phyloP scores from a whole-genome alignment of 192 early-diverging fungal species.

The Gamsiella multidivaricata region DNA sequence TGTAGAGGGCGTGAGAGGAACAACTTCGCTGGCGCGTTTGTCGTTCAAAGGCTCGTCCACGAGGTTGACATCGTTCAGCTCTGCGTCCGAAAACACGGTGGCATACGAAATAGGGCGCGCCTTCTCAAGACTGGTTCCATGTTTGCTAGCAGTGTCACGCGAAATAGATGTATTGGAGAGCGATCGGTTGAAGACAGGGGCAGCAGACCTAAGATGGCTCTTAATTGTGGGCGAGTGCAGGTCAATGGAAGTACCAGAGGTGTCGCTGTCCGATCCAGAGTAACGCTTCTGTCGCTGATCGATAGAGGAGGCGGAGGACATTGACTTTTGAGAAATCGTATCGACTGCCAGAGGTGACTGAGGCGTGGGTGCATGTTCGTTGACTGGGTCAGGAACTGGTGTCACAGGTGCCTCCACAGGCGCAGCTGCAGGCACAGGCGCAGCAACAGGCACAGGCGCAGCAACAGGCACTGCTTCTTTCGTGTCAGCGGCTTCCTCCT shows the following conservation, averaged over 20 bases:
- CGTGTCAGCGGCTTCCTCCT: not conserved
- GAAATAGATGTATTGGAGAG: constrained; percentile 19
- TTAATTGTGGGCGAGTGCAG: constrained; percentile 43
- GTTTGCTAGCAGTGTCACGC: constrained; percentile 1
- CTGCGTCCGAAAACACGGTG: constrained; percentile 54
- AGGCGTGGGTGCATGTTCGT: not conserved
- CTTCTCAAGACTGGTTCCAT: constrained; percentile 17
- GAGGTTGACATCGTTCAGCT: constrained; percentile 57
- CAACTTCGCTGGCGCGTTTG: constrained; percentile 33
- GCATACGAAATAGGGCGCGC: constrained; percentile 46
- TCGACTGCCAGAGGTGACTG: constrained; percentile 25
- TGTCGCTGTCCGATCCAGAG: constrained; percentile 47
- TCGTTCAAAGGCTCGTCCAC: constrained; percentile 42
- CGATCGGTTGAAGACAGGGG: constrained; percentile 22
- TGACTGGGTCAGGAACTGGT: not conserved
- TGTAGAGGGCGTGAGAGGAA: constrained; percentile 28
- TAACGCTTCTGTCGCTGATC: constrained; percentile 32
- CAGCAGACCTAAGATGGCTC: constrained; percentile 1
- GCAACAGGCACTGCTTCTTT: not conserved
- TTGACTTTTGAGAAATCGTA: constrained; percentile 48
- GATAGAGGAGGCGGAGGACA: constrained; percentile 28
- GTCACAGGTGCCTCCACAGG: not conserved
- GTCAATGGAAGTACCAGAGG: constrained; percentile 48
- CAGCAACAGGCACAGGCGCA: not conserved
- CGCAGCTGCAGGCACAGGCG: not conserved